phyloP scores from a whole-genome alignment of 73 alveolate species.

The Tetrahymena borealis region DNA sequence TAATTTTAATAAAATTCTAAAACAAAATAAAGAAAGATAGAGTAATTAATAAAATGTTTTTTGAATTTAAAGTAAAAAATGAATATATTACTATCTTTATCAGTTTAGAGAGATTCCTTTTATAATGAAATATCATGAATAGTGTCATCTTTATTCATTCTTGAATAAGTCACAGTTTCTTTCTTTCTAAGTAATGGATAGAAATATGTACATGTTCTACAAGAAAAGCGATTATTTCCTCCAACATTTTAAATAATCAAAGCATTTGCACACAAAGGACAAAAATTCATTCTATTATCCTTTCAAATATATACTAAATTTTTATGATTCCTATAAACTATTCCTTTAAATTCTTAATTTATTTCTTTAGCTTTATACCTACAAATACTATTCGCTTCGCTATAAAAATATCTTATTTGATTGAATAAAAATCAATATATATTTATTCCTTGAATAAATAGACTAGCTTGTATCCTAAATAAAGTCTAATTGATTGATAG shows the following conservation, averaged over 20 bases:
- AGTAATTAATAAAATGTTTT: background rate
- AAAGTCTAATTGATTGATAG: background rate
- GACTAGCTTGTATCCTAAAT: background rate
- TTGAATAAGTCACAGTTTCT: background rate
- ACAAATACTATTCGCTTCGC: no score
- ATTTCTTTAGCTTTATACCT: no score
- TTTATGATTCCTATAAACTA: no score
- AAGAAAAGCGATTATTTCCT: background rate
- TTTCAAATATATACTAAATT: background rate
- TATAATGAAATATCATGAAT: background rate
- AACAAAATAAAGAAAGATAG: background rate
- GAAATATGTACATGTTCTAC: background rate
- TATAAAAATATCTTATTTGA: background rate
- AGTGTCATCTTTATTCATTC: background rate
- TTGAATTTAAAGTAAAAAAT: background rate
- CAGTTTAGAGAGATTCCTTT: background rate
- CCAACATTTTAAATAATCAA: background rate
- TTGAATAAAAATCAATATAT: background rate
- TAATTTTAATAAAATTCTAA: background rate
- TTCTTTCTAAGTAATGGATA: background rate
- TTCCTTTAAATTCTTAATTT: no score
- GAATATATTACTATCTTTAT: background rate
- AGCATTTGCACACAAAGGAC: background rate
- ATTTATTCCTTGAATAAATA: background rate
- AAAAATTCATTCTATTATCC: background rate